Evolutionary conservation across 192 early-diverging fungal species (phyloP).

Genomic region (Chytriomyces sp.): DNA sequence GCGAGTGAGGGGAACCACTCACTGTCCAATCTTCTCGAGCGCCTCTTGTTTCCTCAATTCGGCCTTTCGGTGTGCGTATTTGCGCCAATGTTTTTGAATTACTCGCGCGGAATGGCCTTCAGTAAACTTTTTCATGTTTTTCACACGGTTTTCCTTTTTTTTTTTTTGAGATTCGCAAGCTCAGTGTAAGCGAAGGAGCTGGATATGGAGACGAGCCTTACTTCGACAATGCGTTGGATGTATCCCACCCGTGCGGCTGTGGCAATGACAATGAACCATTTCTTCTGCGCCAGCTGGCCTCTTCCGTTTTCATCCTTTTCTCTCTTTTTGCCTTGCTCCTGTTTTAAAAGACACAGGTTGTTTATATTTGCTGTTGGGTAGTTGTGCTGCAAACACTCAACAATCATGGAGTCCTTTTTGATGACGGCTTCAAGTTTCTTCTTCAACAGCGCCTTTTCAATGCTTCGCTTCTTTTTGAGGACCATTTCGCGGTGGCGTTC

Average conservation of each 20-base stretch:
- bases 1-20: slow-evolving; percentile 11
- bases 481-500: slow-evolving; percentile 42
- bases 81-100: slow-evolving; percentile 49
- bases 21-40: slow-evolving; percentile 50
- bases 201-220: slow-evolving; percentile 9
- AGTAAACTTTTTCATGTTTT: slow-evolving; percentile 5
- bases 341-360: background rate
- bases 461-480: slow-evolving; percentile 43
- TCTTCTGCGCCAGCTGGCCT: slow-evolving; percentile 46
- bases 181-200: background rate
- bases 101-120: slow-evolving; percentile 42
- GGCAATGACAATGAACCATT: slow-evolving; percentile 60
- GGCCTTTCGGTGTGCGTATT: slow-evolving; percentile 20
- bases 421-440: slow-evolving; percentile 45
- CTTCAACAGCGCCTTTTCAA: slow-evolving; percentile 42
- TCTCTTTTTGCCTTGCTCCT: slow-evolving; percentile 40
- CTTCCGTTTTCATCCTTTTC: slow-evolving; percentile 56
- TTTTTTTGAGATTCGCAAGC: background rate
- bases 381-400: background rate
- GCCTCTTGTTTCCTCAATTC: slow-evolving; percentile 39
- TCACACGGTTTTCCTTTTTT: slow-evolving; percentile 11
- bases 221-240: slow-evolving; percentile 45
- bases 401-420: slow-evolving; percentile 44
- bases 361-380: background rate
- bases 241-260: slow-evolving; percentile 48